A percentile compares a stretch with the other conserved stretches of the same genome.
These are phyloP conservation scores for Verbascum thapsus DNA, from an alignment of 257 asterid genomes.

Conservation along the genomic window DNA sequence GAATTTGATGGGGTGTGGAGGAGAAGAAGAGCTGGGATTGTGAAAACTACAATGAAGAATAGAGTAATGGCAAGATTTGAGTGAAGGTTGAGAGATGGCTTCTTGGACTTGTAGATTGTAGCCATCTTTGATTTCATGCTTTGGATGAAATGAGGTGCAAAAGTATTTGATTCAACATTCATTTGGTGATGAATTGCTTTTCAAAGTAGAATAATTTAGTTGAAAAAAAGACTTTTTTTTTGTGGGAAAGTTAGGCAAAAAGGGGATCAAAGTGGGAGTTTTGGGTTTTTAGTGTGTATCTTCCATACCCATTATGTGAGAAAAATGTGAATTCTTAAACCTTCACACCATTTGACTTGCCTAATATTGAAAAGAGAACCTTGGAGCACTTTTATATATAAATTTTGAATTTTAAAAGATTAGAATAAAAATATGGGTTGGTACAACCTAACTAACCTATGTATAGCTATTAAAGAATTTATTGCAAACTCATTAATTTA, in stretches of 20 bases:
- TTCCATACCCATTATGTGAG: conserved; percentile 32
- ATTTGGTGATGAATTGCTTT: conserved; percentile 19
- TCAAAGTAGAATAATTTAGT: conserved; percentile 38
- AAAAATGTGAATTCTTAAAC: conserved; percentile 23
- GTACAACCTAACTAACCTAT: too few relatives aligned
- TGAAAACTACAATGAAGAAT: conserved; percentile 77
- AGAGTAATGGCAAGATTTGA: conserved; percentile 74
- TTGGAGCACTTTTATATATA: neutral
- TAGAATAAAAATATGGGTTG: neutral
- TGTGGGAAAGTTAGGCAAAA: conserved; percentile 48
- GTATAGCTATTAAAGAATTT: too few relatives aligned
- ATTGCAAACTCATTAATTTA: too few relatives aligned
- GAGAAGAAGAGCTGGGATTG: conserved; percentile 77
- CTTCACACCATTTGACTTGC: conserved; percentile 41
- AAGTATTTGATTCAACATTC: neutral
- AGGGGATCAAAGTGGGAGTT: conserved; percentile 40
- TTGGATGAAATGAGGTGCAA: conserved; percentile 23
- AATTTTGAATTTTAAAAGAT: neutral
- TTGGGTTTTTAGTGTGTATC: conserved; percentile 47
- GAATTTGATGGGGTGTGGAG: conserved; percentile 64
- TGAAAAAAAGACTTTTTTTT: conserved; percentile 32
- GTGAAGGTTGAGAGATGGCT: conserved; percentile 44
- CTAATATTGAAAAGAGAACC: neutral
- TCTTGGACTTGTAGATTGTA: conserved; percentile 48
- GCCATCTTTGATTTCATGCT: conserved; percentile 46